phyloP scores from a whole-genome alignment of 129 eudicot genomes.

The Flaveria sonorensis region DNA sequence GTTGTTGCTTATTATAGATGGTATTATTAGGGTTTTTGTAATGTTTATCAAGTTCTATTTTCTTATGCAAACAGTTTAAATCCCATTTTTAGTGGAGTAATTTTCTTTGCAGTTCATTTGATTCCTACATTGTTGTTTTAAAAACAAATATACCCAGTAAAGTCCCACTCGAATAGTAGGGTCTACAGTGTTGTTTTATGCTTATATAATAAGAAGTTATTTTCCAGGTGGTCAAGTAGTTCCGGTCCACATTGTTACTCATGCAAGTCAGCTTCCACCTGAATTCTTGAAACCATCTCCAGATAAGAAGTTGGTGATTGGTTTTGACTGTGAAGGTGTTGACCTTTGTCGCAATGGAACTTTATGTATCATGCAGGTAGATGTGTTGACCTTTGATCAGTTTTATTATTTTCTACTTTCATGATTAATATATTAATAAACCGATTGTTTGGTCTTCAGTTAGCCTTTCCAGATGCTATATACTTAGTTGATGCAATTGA shows the following conservation, averaged over 20 bases:
- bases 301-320: conserved; percentile 63
- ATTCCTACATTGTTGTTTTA: neutral
- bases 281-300: conserved; percentile 81
- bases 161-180: too few relatives aligned
- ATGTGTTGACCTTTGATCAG: neutral
- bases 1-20: neutral
- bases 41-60: conserved; percentile 3
- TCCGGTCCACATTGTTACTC: conserved; percentile 80
- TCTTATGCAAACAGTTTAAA: neutral
- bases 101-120: neutral
- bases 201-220: conserved; percentile 8
- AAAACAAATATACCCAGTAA: too few relatives aligned
- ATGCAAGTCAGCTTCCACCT: conserved; percentile 73
- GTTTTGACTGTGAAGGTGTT: conserved; percentile 98
- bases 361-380: conserved; percentile 97
- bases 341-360: conserved; percentile 92
- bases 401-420: neutral
- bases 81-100: neutral
- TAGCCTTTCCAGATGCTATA: conserved; percentile 88
- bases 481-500: conserved; percentile 82
- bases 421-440: neutral
- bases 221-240: conserved; percentile 57
- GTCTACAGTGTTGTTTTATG: neutral
- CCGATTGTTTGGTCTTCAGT: conserved; percentile 36
- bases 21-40: neutral